phyloP scores from a whole-genome alignment of 139 green algal genomes.

The Chlorella sorokiniana region DNA sequence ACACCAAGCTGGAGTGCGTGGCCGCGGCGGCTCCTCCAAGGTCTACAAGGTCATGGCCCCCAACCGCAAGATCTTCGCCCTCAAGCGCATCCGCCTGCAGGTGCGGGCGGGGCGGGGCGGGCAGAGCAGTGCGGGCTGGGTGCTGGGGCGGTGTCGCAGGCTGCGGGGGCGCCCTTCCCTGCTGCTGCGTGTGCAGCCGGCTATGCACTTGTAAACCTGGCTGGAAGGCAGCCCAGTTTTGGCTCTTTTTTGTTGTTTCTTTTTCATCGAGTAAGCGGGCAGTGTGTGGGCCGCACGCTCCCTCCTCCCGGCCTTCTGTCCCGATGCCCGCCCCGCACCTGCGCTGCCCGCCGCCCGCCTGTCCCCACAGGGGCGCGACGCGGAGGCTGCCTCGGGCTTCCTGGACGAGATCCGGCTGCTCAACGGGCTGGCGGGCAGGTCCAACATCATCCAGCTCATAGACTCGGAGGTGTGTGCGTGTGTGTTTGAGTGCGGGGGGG shows the following conservation, averaged over 20 bases:
- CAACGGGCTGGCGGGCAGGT: slow-evolving; percentile 71
- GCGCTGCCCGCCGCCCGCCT: no score
- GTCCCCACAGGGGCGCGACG: slow-evolving; percentile 53
- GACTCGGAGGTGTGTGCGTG: slow-evolving; percentile 69
- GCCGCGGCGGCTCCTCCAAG: slow-evolving; percentile 91
- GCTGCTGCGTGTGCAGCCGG: not conserved
- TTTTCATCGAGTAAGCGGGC: no score
- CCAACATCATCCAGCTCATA: slow-evolving; percentile 97
- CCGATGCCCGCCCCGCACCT: no score
- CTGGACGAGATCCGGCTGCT: slow-evolving; percentile 95
- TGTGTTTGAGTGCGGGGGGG: not conserved
- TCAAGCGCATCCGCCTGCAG: slow-evolving; percentile 92
- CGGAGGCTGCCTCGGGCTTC: slow-evolving; percentile 86
- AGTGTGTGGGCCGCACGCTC: no score
- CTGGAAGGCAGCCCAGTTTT: no score
- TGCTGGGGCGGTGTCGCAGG: not conserved
- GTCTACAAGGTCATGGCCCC: slow-evolving; percentile 87
- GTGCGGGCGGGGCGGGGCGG: slow-evolving; percentile 1
- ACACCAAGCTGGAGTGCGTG: slow-evolving; percentile 96
- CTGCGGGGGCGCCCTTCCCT: not conserved
- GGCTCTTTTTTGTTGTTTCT: no score
- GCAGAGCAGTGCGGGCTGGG: not conserved
- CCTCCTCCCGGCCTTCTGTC: no score
- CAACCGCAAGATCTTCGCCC: slow-evolving; percentile 90
- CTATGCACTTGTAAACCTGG: not conserved